Conservation (phyloP, 306 rosid genomes). For the Vicia faba region DNA sequence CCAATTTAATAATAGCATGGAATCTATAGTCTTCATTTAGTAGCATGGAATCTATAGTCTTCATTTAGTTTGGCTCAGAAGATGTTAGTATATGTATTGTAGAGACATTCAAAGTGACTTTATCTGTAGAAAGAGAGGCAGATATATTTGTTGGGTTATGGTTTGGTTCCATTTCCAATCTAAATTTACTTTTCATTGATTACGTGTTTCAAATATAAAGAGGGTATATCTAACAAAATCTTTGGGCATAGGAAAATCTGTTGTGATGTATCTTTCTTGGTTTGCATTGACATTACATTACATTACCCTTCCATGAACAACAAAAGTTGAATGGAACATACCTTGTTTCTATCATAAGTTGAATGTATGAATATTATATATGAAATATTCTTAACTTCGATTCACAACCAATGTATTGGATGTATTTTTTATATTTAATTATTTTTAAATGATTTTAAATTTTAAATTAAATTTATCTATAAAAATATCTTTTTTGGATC, state of each 20-base stretch:
- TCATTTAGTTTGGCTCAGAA: constrained; percentile 37
- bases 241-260: constrained; percentile 43
- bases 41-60: constrained; percentile 32
- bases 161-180: constrained; percentile 25
- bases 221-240: constrained; percentile 46
- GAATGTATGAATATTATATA: no score
- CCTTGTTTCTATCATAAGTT: constrained; percentile 33
- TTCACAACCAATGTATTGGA: no score
- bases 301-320: constrained; percentile 38
- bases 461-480: no score
- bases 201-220: constrained; percentile 38
- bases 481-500: no score
- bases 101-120: constrained; percentile 23
- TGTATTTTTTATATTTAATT: no score
- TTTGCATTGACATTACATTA: constrained; percentile 13
- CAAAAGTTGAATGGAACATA: constrained; percentile 39
- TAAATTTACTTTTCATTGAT: constrained; percentile 27
- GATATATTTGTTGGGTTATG: constrained; percentile 26
- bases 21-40: constrained; percentile 37
- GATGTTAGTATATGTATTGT: background rate
- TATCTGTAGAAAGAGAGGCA: constrained; percentile 29
- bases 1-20: constrained; percentile 34
- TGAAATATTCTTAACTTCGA: no score
- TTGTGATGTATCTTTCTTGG: constrained; percentile 53
- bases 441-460: no score